Evolutionary conservation across 371 early-diverging fungal genomes (phyloP), one percentile per base, ranked within the genome.

Genomic region (Mucor lusitanicus): DNA sequence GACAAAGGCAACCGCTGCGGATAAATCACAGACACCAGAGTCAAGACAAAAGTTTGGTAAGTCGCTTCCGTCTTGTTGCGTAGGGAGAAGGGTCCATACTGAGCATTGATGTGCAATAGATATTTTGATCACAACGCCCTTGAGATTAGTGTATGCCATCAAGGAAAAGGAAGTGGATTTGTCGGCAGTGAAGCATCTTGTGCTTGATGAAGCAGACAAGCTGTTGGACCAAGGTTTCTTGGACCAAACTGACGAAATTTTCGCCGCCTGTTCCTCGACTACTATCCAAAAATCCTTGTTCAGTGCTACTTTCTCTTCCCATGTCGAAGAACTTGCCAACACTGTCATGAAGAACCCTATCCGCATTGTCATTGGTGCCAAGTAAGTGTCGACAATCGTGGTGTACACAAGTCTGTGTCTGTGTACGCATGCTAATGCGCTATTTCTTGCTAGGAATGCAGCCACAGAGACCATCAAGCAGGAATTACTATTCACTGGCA

Each of bases 131-230:
- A 92, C 91, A 53, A 98, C 98, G 15, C 98, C 97, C 0, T 69
- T 95, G 68, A 87, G 97, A 40, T 86, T 98, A 7, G 95, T 98
- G 12, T 87, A 94, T 63, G 96, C 94, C 1, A 87, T 98, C 21
- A 85, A 95, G 70, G 81, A 91, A 61, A 87, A 90, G 46, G 83
- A 89, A 58, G 88, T 97, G 32, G 90, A 93, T 59, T 82, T 98
- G 46, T 79, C 83, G 65, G 86, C 86, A 33, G 90, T 94, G 5
- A 86, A 81, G 27, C 88, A 90, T 55, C 75, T 94, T 66, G 86
- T 95, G 30, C 83, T 98, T 56, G 99, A 98, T 79, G 99, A 98
- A 81, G 97, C 97, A 23, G 99, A 98, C 75, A 90, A 91, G 61
- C 78, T 97, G 63, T 82, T 98, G 70, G 97, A 96, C 23, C 81